These are phyloP conservation scores for Cocos nucifera DNA, from an alignment of 176 grass and related monocot genomes.

Conservation along the genomic window DNA sequence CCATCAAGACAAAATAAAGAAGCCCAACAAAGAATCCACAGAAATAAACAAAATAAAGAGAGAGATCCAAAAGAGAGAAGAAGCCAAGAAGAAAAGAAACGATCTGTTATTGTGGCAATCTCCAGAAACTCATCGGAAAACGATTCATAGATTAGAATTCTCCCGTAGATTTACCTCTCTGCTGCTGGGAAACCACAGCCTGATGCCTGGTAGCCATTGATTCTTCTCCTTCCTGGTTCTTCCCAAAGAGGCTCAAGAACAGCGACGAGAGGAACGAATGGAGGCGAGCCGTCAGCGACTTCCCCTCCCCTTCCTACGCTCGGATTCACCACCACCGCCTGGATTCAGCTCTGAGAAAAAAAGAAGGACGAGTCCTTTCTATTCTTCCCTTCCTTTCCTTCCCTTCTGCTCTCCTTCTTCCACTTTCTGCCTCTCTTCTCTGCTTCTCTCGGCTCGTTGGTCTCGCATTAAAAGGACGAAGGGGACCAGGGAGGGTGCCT, in stretches of 20 bases:
- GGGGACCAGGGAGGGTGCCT: constrained; percentile 5
- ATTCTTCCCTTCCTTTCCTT: not conserved
- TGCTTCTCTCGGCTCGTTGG: not conserved
- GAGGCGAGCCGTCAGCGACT: constrained; percentile 37
- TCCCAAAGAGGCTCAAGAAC: constrained; percentile 39
- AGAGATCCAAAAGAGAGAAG: not conserved
- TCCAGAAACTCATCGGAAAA: too few relatives aligned
- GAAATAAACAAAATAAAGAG: not conserved
- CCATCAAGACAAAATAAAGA: too few relatives aligned
- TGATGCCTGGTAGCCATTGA: constrained; percentile 62
- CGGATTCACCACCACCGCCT: constrained; percentile 40
- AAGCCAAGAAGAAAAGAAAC: not conserved
- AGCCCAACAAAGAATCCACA: too few relatives aligned
- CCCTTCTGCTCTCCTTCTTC: constrained; percentile 13
- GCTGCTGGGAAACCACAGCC: constrained; percentile 31
- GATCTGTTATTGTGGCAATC: not conserved
- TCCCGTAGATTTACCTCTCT: constrained; percentile 27
- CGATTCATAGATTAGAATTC: too few relatives aligned
- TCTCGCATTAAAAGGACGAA: constrained; percentile 18
- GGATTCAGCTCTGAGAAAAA: constrained; percentile 20
- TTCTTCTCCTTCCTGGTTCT: constrained; percentile 9
- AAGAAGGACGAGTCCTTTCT: not conserved
- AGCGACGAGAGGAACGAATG: constrained; percentile 57
- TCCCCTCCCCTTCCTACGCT: constrained; percentile 40
- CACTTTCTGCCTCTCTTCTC: not conserved